These are phyloP conservation scores for Daldinia vernicosa DNA, from an alignment of 495 filamentous ascomycete genomes.

Conservation along the genomic window DNA sequence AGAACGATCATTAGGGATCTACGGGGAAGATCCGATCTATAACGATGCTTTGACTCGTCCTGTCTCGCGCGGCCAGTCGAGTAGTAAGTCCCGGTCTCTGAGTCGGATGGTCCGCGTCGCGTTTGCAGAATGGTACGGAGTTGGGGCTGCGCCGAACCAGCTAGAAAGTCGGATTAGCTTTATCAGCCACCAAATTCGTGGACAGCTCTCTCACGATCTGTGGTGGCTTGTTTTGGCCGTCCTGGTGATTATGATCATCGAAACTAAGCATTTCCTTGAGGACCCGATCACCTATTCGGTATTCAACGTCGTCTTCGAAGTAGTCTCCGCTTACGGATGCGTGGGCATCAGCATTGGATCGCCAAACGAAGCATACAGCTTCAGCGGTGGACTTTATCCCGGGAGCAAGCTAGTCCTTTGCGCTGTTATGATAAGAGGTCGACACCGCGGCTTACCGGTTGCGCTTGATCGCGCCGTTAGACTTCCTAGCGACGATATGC, in stretches of 20 bases:
- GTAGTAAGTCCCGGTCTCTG: conserved; percentile 38
- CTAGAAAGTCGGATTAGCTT: conserved; percentile 54
- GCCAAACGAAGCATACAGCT: conserved; percentile 72
- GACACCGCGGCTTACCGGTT: conserved; percentile 82
- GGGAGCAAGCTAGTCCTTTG: conserved; percentile 80
- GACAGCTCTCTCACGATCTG: conserved; percentile 84
- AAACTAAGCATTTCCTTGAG: conserved; percentile 69
- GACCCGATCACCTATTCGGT: conserved; percentile 77
- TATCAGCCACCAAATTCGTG: conserved; percentile 73
- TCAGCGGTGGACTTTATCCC: conserved; percentile 75
- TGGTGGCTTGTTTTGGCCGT: conserved; percentile 84
- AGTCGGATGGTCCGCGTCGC: conserved; percentile 44
- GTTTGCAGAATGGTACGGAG: conserved; percentile 51
- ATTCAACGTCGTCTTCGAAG: conserved; percentile 88
- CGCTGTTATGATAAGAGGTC: conserved; percentile 78
- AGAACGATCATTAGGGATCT: conserved; percentile 75
- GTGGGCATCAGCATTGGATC: conserved; percentile 82
- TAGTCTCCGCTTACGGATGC: conserved; percentile 84
- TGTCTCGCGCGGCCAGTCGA: conserved; percentile 32
- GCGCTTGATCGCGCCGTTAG: conserved; percentile 82
- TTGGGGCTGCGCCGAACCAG: conserved; percentile 44
- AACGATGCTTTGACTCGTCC: conserved; percentile 27
- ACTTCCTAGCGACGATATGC: conserved; percentile 69
- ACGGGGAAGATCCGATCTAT: conserved; percentile 57
- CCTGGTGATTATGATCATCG: conserved; percentile 78